Evolutionary conservation across 1,284 basidiomycete species (phyloP).

Genomic region (Papiliotrema laurentii): DNA sequence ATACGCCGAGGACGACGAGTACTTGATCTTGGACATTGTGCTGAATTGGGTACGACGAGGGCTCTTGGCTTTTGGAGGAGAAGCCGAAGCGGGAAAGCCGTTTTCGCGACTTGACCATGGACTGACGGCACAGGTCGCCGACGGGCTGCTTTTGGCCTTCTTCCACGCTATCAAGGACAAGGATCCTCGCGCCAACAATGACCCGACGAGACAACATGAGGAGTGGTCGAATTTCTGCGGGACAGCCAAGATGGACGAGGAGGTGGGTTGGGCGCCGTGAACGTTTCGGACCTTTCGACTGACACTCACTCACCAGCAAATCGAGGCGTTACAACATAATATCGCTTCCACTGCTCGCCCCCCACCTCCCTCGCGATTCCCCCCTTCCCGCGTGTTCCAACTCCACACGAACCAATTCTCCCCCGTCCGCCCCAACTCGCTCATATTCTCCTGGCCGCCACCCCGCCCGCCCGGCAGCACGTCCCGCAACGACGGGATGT

Average conservation of each 20-base stretch:
- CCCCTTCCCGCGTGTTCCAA: slow-evolving; percentile 46
- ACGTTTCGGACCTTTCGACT: not conserved
- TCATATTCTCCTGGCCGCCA: slow-evolving; percentile 84
- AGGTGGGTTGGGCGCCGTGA: slow-evolving; percentile 32
- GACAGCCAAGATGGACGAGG: slow-evolving; percentile 53
- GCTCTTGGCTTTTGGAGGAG: not conserved
- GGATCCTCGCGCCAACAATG: slow-evolving; percentile 67
- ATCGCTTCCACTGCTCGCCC: slow-evolving; percentile 22
- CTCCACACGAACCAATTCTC: slow-evolving; percentile 30
- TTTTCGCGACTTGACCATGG: not conserved
- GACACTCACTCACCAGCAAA: slow-evolving; percentile 26
- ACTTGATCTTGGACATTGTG: slow-evolving; percentile 85
- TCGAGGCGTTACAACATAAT: slow-evolving; percentile 30
- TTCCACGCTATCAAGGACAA: slow-evolving; percentile 72
- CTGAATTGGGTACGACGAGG: slow-evolving; percentile 70
- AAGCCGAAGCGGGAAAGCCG: not conserved
- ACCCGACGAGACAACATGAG: slow-evolving; percentile 63
- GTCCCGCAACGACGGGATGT: slow-evolving; percentile 54
- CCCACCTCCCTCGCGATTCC: slow-evolving; percentile 24
- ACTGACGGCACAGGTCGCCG: slow-evolving; percentile 54
- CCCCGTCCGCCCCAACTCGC: slow-evolving; percentile 34
- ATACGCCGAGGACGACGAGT: slow-evolving; percentile 69
- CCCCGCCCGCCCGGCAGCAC: slow-evolving; percentile 26
- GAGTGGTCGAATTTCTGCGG: slow-evolving; percentile 95
- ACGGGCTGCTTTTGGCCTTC: slow-evolving; percentile 88